Conservation (phyloP, 2,329 filamentous ascomycete genomes). For the Apiospora saccharicola region DNA sequence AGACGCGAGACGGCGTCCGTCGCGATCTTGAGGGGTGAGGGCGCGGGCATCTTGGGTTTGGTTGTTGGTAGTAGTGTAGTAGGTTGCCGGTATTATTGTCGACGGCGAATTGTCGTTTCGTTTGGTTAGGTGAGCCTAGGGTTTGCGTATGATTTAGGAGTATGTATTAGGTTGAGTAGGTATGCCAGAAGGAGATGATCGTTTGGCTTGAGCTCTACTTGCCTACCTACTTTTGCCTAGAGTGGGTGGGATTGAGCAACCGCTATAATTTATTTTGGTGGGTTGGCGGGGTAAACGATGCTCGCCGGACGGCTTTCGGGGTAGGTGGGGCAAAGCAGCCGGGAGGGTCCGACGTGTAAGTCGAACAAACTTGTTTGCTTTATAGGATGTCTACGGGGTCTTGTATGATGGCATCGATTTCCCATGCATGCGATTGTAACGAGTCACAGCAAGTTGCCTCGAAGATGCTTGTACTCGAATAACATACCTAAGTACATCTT, state of each 20-base stretch:
- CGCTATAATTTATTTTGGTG: conserved; percentile 41
- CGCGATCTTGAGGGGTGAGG: conserved; percentile 78
- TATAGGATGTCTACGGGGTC: neutral
- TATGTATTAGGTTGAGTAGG: neutral
- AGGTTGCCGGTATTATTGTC: neutral
- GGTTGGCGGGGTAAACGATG: conserved; percentile 42
- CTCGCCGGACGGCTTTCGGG: neutral
- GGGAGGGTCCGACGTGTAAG: neutral
- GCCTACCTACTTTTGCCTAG: conserved; percentile 21
- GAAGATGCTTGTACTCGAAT: too few species aligned
- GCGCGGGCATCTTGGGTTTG: conserved; percentile 71
- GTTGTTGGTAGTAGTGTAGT: neutral
- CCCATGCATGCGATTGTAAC: too few species aligned
- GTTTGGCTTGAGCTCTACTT: neutral
- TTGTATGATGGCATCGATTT: neutral
- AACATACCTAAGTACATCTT: too few species aligned
- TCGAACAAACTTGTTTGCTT: neutral
- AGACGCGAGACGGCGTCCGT: conserved; percentile 82
- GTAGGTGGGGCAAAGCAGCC: neutral
- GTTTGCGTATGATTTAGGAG: neutral
- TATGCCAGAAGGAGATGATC: neutral
- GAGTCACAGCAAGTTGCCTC: too few species aligned
- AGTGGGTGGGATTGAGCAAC: conserved; percentile 34
- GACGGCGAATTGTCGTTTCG: neutral
- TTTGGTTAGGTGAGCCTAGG: neutral